Base-by-base conservation (phyloP, 2,329 filamentous ascomycete species). In the Trichoderma atroviride region DNA sequence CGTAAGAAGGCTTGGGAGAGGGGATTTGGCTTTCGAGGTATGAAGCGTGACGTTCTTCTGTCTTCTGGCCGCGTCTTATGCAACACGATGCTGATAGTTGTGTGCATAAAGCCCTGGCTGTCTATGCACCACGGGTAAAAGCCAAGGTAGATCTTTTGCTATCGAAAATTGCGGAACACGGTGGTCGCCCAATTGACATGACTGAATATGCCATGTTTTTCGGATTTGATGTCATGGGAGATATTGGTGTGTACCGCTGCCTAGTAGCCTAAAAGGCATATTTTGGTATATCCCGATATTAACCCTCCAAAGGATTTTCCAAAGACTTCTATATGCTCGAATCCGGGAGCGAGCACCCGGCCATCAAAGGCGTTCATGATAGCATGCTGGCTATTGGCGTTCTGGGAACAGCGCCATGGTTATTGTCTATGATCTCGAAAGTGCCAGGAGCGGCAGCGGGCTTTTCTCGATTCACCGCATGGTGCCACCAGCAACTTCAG, bases 201-300 rank as follows among this genome's bases (percentile, higher is more conserved):
- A 73, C 78, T 0, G 70, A 74, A 4, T 80, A 78, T 77, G 76
- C 78, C 59, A 78, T 76, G 64, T 79, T 79, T 56, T 79, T 78
- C 62, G 76, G 76, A 27, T 81, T 81, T 50, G 81, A 82, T 24
- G 75, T 82, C 5, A 81, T 83, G 81, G 81, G 79, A 1, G 79
- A 82, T 59, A 73, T 83, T 47, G 80, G 78, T 65, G 7, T 14
- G 62, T 65, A 19, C 31, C 5, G 40, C 24, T 7, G 3, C 14
- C 7, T 11, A 1, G 27, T 40, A 47, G n/a, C 27, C 24, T 11
- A 7, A 13, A 14, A 10, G 13, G 14, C 2, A 9, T 31, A 6
- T 4, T n/a, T 55, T 22, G 10, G 1, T 22, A n/a, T n/a, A 11
- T 14, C 37, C 22, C 11, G 22, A 37, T 47, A n/a, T 57, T 2